Evolutionary conservation across 1,284 basidiomycete genomes (phyloP).

Genomic region (Fomitiporia mediterranea): DNA sequence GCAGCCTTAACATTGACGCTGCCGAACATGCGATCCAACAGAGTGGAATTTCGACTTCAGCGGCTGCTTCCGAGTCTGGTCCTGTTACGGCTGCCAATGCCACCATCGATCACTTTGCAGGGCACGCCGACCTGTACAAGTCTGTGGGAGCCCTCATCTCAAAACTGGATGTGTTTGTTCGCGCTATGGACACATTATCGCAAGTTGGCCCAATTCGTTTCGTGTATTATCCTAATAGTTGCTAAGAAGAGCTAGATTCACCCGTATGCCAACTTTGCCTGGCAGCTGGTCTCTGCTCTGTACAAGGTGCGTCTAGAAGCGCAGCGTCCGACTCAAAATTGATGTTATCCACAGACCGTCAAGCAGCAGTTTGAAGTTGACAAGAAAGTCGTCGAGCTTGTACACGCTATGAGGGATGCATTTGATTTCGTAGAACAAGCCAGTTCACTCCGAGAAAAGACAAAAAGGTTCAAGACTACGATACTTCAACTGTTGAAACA

Average conservation of each 20-base stretch:
- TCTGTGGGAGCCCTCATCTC: background rate
- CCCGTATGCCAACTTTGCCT: background rate
- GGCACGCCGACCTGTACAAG: background rate
- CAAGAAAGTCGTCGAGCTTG: background rate
- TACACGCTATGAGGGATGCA: background rate
- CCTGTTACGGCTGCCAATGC: background rate
- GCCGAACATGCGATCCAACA: background rate
- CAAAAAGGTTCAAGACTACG: background rate
- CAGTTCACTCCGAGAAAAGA: background rate
- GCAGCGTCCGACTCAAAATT: background rate
- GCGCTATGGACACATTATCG: background rate
- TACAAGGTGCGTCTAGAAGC: background rate
- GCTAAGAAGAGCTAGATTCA: background rate
- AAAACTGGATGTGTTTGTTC: background rate
- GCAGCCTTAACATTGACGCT: background rate
- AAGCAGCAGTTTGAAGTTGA: constrained; percentile 11
- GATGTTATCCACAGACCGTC: background rate
- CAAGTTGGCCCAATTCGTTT: background rate
- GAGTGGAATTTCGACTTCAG: background rate
- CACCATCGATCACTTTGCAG: background rate
- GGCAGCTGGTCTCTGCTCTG: background rate
- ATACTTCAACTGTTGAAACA: background rate
- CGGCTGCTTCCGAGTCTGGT: background rate
- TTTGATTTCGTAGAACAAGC: background rate
- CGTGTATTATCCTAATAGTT: background rate